phyloP scores from a whole-genome alignment of 257 asterid genomes.

The Paulownia fortunei region DNA sequence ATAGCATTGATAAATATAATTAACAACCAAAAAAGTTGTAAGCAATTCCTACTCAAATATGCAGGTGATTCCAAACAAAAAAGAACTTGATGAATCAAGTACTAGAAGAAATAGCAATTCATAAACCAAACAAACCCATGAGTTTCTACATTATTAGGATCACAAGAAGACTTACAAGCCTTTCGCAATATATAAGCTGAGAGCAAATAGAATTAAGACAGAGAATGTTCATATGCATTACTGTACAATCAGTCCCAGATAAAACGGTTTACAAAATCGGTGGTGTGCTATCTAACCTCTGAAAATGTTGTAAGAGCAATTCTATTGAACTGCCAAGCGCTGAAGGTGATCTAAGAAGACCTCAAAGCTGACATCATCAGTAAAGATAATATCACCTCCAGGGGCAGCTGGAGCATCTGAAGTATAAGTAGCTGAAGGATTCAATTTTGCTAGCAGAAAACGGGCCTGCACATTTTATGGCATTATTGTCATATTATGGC shows the following conservation, averaged over 20 bases:
- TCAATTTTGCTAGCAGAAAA: slow-evolving; percentile 92
- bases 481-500: slow-evolving; percentile 18
- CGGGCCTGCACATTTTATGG: slow-evolving; percentile 74
- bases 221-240: slow-evolving; percentile 29
- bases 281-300: slow-evolving; percentile 52
- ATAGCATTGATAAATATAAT: background rate
- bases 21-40: background rate
- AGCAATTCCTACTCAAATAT: background rate
- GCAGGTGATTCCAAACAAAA: background rate
- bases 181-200: slow-evolving; percentile 25
- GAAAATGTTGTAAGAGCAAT: slow-evolving; percentile 31
- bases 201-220: slow-evolving; percentile 26
- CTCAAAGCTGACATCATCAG: slow-evolving; percentile 98
- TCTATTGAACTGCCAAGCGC: slow-evolving; percentile 92
- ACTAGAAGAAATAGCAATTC: background rate
- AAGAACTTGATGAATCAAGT: slow-evolving; percentile 8
- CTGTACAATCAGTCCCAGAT: slow-evolving; percentile 52
- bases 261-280: slow-evolving; percentile 52
- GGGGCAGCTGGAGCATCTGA: slow-evolving; percentile 67
- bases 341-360: slow-evolving; percentile 97
- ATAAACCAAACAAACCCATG: slow-evolving; percentile 11
- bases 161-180: slow-evolving; percentile 26
- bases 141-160: slow-evolving; percentile 30
- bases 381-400: slow-evolving; percentile 90
- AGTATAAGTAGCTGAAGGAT: slow-evolving; percentile 95